Base-by-base conservation (phyloP, 345 rosid genomes). In the Raphanus sativus region DNA sequence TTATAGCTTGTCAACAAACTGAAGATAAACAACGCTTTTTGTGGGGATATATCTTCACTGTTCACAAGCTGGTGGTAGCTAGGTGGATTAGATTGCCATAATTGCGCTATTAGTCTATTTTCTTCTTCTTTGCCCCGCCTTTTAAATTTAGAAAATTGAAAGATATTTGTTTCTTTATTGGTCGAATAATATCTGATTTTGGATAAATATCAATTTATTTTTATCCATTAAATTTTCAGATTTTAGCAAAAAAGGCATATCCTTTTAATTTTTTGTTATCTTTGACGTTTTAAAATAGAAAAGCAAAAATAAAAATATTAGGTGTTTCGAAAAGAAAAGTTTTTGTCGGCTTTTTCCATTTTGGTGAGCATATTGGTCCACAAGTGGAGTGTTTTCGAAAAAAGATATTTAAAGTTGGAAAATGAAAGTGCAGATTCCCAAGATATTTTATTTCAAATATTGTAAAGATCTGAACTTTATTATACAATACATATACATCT, bases 1-100 rank as follows among this genome's bases (percentile, higher is more conserved):
- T 54, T 48, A 48, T 48, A 65, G 16, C 54, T 77, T 55, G 65
- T 77, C 66, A 77, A 63, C 71, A 55, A 65, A 64, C 71, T 70
- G 13, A 38, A 17, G 32, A 52, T 75, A 48, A 76, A 52, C 8
- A 75, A 52, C n/a, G 32, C 12, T 50, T 69, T 66, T 75, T 75
- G 36, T 69, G 62, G 33, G 79, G 68, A 61, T 36, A 63, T 25
- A 30, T 42, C 5, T 7, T 67, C 52, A 38, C 60, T 0, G 6
- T 59, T 30, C 61, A 29, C 50, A 67, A 45, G 74, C 55, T 59
- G 62, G 67, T 58, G 48, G 67, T 67, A 38, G 67, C 60, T 60
- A 60, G 15, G 29, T 50, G 75, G 75, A 69, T 62, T 62, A 1
- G 33, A 54, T 52, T 62, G 33, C 40, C 75, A 26, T 76, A 55